Conservation (phyloP, 116 monocot genomes). For the Phalaenopsis hybrid region DNA sequence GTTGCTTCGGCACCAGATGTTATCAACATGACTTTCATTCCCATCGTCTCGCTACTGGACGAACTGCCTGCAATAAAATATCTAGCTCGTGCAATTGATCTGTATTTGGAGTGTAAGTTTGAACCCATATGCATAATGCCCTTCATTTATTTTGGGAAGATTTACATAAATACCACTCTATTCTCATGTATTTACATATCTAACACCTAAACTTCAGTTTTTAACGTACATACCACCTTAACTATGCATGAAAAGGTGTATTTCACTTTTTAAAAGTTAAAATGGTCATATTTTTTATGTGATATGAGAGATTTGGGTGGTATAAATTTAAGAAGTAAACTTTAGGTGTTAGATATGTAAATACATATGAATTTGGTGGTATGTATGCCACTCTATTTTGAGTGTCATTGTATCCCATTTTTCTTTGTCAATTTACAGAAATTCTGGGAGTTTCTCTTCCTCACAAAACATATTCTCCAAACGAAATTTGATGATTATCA, state of each 20-base stretch:
- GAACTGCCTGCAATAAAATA: constrained; percentile 47
- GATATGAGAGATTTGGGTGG: too few relatives aligned
- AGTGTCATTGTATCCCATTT: neutral
- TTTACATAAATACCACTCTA: too few relatives aligned
- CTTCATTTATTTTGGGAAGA: neutral
- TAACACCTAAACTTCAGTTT: too few relatives aligned
- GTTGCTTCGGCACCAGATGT: constrained; percentile 69
- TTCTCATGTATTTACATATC: too few relatives aligned
- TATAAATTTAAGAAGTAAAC: too few relatives aligned
- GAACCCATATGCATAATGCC: neutral
- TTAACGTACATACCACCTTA: too few relatives aligned
- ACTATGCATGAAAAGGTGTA: too few relatives aligned
- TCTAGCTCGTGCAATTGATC: constrained; percentile 67
- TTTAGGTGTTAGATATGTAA: too few relatives aligned
- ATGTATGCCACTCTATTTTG: too few relatives aligned
- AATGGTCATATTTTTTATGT: too few relatives aligned
- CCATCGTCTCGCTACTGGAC: constrained; percentile 67
- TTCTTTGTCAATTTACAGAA: neutral
- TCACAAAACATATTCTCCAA: constrained; percentile 1
- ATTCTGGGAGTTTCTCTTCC: neutral
- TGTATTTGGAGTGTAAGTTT: constrained; percentile 79
- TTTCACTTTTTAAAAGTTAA: too few relatives aligned
- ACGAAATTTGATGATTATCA: neutral
- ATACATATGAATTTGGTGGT: too few relatives aligned
- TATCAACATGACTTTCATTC: constrained; percentile 79